phyloP scores from a whole-genome alignment of 169 alveolate genomes.

The Plasmodium blacklocki region DNA sequence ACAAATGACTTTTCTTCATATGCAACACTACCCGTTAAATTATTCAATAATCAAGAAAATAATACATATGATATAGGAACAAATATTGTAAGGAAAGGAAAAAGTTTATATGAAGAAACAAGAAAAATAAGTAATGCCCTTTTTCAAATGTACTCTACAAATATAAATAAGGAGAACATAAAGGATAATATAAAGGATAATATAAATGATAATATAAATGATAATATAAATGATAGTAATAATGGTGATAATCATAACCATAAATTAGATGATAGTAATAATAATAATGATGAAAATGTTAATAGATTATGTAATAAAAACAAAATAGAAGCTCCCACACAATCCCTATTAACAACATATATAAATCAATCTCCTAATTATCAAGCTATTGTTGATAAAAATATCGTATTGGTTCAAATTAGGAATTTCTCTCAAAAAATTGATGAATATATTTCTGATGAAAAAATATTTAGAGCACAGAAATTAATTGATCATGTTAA shows the following conservation, averaged over 20 bases:
- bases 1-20: too few species aligned
- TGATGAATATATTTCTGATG: constrained; percentile 68
- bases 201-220: background rate
- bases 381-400: constrained; percentile 16
- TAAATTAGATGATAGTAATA: background rate
- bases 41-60: too few species aligned
- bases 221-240: background rate
- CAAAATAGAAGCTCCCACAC: background rate
- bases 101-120: too few species aligned
- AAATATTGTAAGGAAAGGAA: too few species aligned
- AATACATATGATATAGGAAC: too few species aligned
- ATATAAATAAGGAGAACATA: background rate
- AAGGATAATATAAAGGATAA: background rate
- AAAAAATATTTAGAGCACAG: constrained; percentile 69
- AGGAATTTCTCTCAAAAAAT: constrained; percentile 52
- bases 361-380: background rate
- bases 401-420: constrained; percentile 34
- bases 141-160: too few species aligned
- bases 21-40: too few species aligned
- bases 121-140: too few species aligned
- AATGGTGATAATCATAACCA: background rate
- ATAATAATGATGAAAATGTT: background rate
- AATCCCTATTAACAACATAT: background rate
- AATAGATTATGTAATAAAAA: background rate
- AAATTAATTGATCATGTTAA: constrained; percentile 64